Evolutionary conservation across 345 rosid genomes (phyloP).

Genomic region (Syzygium aqueum): DNA sequence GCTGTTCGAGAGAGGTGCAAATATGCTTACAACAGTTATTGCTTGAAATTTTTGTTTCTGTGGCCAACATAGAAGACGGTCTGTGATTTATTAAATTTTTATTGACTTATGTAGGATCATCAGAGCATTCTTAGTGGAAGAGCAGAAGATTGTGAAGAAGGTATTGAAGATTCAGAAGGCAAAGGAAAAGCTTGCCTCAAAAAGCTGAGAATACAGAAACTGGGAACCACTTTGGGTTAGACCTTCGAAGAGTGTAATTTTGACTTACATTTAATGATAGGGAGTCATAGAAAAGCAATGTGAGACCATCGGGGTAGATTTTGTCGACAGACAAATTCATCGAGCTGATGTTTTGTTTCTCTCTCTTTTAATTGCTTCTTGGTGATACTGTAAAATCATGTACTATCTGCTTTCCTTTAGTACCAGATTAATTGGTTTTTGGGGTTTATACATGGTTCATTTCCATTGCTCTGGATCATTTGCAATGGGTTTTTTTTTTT

Average conservation of each 20-base stretch:
- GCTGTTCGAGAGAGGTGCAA: constrained; percentile 77
- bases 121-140: constrained; percentile 50
- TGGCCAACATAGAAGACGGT: neutral
- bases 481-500: neutral
- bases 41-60: neutral
- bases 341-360: constrained; percentile 9
- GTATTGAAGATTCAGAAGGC: neutral
- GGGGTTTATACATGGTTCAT: neutral
- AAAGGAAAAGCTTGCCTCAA: constrained; percentile 30
- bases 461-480: neutral
- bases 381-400: neutral
- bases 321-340: constrained; percentile 17
- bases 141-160: neutral
- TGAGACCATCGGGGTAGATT: neutral
- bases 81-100: neutral
- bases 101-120: constrained; percentile 28
- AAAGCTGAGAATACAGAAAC: constrained; percentile 12
- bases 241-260: neutral
- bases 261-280: neutral
- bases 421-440: neutral
- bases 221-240: neutral
- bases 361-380: neutral
- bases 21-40: neutral
- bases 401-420: neutral
- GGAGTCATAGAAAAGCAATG: neutral